phyloP scores from a whole-genome alignment of 2,329 filamentous ascomycete species.

The Exophiala sp. region DNA sequence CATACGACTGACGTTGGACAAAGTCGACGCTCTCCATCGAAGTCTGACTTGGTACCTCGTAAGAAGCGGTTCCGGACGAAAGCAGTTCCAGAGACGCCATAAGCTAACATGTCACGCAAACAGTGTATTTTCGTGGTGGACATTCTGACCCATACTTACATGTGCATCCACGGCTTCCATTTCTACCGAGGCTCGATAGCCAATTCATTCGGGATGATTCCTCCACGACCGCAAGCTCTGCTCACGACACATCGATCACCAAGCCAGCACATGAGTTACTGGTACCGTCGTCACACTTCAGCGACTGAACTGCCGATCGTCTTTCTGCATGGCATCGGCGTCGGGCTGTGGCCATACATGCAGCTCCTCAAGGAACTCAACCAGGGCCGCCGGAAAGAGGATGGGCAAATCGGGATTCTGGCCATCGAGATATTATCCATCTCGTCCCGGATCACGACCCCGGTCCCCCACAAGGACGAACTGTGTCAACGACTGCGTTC shows the following conservation, averaged over 20 bases:
- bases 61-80: conserved; percentile 33
- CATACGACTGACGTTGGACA: conserved; percentile 61
- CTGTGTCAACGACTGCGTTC: conserved; percentile 52
- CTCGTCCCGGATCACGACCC: conserved; percentile 42
- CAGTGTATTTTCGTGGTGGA: conserved; percentile 46
- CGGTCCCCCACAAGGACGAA: conserved; percentile 31
- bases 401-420: conserved; percentile 15
- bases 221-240: conserved; percentile 17
- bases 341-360: conserved; percentile 60
- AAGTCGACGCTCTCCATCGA: conserved; percentile 55
- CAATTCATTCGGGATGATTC: conserved; percentile 10
- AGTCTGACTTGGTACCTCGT: conserved; percentile 60
- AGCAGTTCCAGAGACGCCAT: no score
- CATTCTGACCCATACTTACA: conserved; percentile 12
- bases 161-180: conserved; percentile 8
- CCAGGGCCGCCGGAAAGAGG: conserved; percentile 5
- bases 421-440: conserved; percentile 35
- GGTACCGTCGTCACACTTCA: conserved; percentile 59
- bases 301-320: conserved; percentile 50
- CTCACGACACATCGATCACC: conserved; percentile 6
- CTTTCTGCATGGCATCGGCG: conserved; percentile 65
- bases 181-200: conserved; percentile 17
- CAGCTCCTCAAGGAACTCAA: conserved; percentile 54
- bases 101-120: no score
- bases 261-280: conserved; percentile 45